These are phyloP conservation scores for Blastobotrys illinoisensis DNA, from an alignment of 1,139 yeast genomes.

Conservation along the genomic window DNA sequence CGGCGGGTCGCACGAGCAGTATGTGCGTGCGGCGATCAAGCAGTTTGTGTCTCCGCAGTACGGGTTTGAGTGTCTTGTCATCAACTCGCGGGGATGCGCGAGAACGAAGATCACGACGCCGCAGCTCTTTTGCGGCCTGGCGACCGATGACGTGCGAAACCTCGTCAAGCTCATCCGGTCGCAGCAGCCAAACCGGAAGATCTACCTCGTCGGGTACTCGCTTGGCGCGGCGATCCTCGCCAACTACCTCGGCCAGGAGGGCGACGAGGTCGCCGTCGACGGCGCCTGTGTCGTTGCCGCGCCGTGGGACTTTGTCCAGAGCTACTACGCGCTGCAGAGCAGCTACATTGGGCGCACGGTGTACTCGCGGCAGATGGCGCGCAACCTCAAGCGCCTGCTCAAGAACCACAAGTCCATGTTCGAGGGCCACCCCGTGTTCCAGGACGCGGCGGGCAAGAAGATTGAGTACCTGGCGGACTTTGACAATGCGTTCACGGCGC, in stretches of 20 bases:
- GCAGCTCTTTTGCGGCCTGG: slow-evolving; percentile 64
- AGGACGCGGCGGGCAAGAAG: slow-evolving; percentile 31
- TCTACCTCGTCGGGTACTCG: slow-evolving; percentile 77
- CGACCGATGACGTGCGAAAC: slow-evolving; percentile 67
- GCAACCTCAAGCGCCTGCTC: slow-evolving; percentile 57
- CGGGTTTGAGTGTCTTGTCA: slow-evolving; percentile 62
- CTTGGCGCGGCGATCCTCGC: slow-evolving; percentile 80
- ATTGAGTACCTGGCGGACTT: slow-evolving; percentile 50
- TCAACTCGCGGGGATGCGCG: slow-evolving; percentile 84
- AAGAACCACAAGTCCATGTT: slow-evolving; percentile 57
- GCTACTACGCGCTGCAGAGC: slow-evolving; percentile 45
- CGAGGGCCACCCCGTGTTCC: slow-evolving; percentile 35
- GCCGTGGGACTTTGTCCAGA: slow-evolving; percentile 78
- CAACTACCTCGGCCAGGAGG: slow-evolving; percentile 75
- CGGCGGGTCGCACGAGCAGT: slow-evolving; percentile 89
- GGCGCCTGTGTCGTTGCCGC: slow-evolving; percentile 67
- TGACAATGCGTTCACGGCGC: slow-evolving; percentile 69
- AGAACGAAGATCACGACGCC: slow-evolving; percentile 74
- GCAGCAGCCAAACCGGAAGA: slow-evolving; percentile 63
- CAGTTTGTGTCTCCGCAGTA: slow-evolving; percentile 18
- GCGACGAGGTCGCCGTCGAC: slow-evolving; percentile 43
- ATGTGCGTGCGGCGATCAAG: slow-evolving; percentile 54
- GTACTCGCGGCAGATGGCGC: slow-evolving; percentile 62
- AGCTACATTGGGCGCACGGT: slow-evolving; percentile 57
- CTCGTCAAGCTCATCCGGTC: slow-evolving; percentile 47